Evolutionary conservation across 1,284 basidiomycete species (phyloP), one percentile per base, ranked within the genome.

Genomic region (Anthracocystis setariae): DNA sequence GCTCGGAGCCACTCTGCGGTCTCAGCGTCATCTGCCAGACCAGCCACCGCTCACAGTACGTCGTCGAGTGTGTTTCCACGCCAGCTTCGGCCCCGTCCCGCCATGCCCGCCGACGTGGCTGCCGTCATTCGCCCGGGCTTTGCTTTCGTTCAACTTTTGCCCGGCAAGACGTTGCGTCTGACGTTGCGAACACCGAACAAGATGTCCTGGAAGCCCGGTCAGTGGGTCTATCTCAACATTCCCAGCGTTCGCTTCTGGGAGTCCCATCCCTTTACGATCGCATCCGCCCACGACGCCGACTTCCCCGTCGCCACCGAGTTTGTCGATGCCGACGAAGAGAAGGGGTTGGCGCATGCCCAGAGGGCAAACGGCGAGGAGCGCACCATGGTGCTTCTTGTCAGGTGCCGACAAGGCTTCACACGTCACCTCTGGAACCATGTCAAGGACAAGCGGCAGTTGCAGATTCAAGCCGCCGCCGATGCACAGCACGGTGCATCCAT

Each of bases 201-300:
- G 39, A 67, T 82, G 61, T 67, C 66, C 5, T 93, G 91, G 91
- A 86, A 88, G 5, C 89, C 92, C 0, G 92, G 92, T 5, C 91
- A 92, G 80, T 90, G 91, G 81, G 88, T 93, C 72, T 86, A 91
- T 21, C 86, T 94, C 62, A 88, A 86, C 59, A 85, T 93, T 7
- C 92, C 92, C 1, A 86, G 86, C 20, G 85, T 94, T 12, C 89
- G 89, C 8, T 86, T 85, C 43, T 86, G 90, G 80, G 88, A 89
- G 47, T 88, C 88, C 3, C 92, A 94, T 79, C 92, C 92, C 1
- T 94, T 93, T 83, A 93, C 92, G 0, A 89, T 89, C 62, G 89
- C 88, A 18, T 89, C 88, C 38, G 86, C 89, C 27, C 89, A 88
- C 78, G 88, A 91, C 65, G 69, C 76, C 45, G 70, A 68, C n/a